Evolutionary conservation across 2,329 filamentous ascomycete species (phyloP).

Genomic region (Coniochaeta prunicola): DNA sequence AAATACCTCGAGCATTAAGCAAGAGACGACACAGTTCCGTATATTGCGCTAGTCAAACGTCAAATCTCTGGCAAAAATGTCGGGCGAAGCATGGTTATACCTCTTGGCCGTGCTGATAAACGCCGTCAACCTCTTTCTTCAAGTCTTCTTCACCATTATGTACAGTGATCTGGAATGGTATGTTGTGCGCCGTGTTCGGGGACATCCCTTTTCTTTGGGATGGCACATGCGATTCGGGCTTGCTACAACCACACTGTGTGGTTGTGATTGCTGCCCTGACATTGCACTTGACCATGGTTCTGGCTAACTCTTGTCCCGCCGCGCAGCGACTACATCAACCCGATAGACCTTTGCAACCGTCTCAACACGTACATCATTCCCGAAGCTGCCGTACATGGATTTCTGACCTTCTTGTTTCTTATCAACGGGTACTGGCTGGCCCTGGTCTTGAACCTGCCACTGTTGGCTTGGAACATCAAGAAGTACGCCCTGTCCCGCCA

Average conservation of each 20-base stretch:
- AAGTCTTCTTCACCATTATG: slow-evolving; percentile 99
- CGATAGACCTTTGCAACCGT: slow-evolving; percentile 99
- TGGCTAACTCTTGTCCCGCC: not conserved
- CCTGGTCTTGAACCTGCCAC: slow-evolving; percentile 82
- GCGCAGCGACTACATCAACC: slow-evolving; percentile 95
- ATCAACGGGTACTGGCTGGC: slow-evolving; percentile 99
- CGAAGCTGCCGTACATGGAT: slow-evolving; percentile 94
- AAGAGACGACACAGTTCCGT: not conserved
- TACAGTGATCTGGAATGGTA: slow-evolving; percentile 99
- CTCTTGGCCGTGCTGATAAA: slow-evolving; percentile 97
- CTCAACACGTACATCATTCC: slow-evolving; percentile 99
- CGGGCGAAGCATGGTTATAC: slow-evolving; percentile 97
- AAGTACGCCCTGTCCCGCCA: slow-evolving; percentile 70
- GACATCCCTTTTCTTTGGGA: not conserved
- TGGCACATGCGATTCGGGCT: not conserved
- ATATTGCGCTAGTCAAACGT: not conserved
- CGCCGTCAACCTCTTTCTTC: slow-evolving; percentile 98
- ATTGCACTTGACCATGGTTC: not conserved
- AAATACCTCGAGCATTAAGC: not conserved
- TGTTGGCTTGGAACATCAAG: slow-evolving; percentile 91
- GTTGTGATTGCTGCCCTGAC: not conserved
- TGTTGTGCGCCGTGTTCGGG: slow-evolving; percentile 27
- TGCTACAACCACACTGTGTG: not conserved
- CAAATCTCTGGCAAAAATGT: slow-evolving; percentile 57
- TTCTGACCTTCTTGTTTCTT: slow-evolving; percentile 91